These are phyloP conservation scores for Ceratobasidium sp. DNA, from an alignment of 1,284 basidiomycete species.

Conservation along the genomic window DNA sequence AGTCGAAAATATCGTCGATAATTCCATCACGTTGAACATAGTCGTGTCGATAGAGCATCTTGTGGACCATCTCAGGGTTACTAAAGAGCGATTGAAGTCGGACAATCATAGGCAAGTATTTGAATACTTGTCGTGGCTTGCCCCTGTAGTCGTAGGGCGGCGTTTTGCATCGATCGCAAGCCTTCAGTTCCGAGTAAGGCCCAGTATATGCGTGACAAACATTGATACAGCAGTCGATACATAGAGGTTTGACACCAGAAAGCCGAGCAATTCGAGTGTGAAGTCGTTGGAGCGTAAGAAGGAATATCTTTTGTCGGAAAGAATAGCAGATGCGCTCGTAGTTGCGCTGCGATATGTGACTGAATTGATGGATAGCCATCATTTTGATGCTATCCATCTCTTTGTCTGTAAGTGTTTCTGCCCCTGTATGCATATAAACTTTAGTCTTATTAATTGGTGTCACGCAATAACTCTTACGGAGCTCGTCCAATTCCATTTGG, in stretches of 20 bases:
- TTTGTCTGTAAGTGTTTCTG: conserved; percentile 8
- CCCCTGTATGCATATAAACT: not conserved
- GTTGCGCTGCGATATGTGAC: conserved; percentile 20
- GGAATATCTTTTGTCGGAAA: conserved; percentile 3
- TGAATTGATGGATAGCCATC: conserved; percentile 39
- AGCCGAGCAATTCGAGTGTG: conserved; percentile 28
- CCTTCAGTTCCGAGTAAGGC: conserved; percentile 4
- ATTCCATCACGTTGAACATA: conserved; percentile 44
- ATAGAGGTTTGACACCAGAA: conserved; percentile 30
- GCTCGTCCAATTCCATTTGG: not conserved
- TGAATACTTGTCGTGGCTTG: conserved; percentile 29
- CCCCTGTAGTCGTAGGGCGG: conserved; percentile 35
- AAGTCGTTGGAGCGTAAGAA: conserved; percentile 18
- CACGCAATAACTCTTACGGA: not conserved
- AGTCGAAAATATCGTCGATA: conserved; percentile 51
- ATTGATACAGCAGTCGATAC: conserved; percentile 48
- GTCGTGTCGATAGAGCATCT: conserved; percentile 52
- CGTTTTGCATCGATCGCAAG: conserved; percentile 44
- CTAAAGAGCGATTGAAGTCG: conserved; percentile 39
- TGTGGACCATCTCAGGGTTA: conserved; percentile 47
- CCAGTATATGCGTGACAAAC: conserved; percentile 48
- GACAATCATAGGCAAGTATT: conserved; percentile 48
- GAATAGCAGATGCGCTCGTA: conserved; percentile 36
- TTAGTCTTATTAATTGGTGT: not conserved
- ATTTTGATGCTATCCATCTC: conserved; percentile 33